Conservation (phyloP, 1,284 basidiomycete species). For the Blastosporella zonata region DNA sequence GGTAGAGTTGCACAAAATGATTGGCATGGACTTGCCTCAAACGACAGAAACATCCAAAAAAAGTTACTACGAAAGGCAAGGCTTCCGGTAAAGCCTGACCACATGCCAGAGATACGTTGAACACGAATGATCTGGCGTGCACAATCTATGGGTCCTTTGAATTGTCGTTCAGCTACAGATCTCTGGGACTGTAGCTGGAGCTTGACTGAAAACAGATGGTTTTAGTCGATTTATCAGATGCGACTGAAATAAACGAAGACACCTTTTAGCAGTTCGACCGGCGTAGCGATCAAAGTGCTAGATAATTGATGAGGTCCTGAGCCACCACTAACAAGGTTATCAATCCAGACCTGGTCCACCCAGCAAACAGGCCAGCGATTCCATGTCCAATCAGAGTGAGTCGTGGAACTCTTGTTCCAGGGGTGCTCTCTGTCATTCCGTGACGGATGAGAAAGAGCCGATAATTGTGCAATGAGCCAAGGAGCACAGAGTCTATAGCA, state of each 20-base stretch:
- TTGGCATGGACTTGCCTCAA: slow-evolving; percentile 43
- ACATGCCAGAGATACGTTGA: slow-evolving; percentile 59
- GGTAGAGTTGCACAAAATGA: neutral
- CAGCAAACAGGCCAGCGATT: slow-evolving; percentile 71
- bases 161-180: slow-evolving; percentile 51
- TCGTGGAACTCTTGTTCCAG: slow-evolving; percentile 41
- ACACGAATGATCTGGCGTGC: slow-evolving; percentile 49
- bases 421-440: slow-evolving; percentile 51
- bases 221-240: neutral
- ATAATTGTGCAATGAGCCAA: slow-evolving; percentile 77
- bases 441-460: slow-evolving; percentile 56
- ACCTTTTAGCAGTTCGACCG: slow-evolving; percentile 74
- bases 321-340: neutral
- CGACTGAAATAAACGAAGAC: slow-evolving; percentile 5
- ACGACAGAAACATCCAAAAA: slow-evolving; percentile 66
- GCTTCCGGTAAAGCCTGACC: slow-evolving; percentile 64
- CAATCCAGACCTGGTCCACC: slow-evolving; percentile 59
- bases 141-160: slow-evolving; percentile 65
- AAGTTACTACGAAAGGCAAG: slow-evolving; percentile 63
- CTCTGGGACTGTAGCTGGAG: slow-evolving; percentile 73
- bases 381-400: slow-evolving; percentile 61
- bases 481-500: slow-evolving; percentile 69
- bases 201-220: slow-evolving; percentile 47
- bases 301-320: slow-evolving; percentile 8
- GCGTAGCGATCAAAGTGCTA: slow-evolving; percentile 66